A percentile compares a stretch with the other conserved stretches of the same genome.
Conservation (phyloP, 805 yeast species). For the Teunomyces pallodes region DNA sequence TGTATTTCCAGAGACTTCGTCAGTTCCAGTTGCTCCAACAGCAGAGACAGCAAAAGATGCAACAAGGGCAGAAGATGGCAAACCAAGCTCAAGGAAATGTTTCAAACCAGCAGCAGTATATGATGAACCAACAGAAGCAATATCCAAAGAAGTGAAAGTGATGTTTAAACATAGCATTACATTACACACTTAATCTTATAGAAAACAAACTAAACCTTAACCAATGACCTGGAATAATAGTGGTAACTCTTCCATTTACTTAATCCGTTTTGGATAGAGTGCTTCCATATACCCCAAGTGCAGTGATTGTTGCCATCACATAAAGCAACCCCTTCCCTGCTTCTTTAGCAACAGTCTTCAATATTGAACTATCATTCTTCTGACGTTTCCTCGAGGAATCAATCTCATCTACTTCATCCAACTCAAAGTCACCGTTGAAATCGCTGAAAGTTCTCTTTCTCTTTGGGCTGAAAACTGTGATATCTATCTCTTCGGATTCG, state of each 20-base stretch:
- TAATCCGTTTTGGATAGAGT: conserved; percentile 5
- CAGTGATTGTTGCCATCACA: conserved; percentile 29
- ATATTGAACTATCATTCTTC: conserved; percentile 8
- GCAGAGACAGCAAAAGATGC: conserved; percentile 20
- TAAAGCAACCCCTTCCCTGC: conserved; percentile 31
- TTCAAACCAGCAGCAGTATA: conserved; percentile 1
- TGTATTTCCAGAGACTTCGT: conserved; percentile 25
- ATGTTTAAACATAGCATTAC: background rate
- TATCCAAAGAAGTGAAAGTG: background rate
- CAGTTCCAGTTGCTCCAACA: conserved; percentile 26
- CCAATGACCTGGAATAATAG: background rate
- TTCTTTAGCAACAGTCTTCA: conserved; percentile 26
- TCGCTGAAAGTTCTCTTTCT: conserved; percentile 8
- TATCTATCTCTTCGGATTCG: background rate
- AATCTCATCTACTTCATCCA: conserved; percentile 3
- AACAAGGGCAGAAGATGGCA: conserved; percentile 7
- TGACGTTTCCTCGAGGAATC: background rate
- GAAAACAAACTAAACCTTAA: background rate
- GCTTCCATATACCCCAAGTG: conserved; percentile 38
- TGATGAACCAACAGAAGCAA: conserved; percentile 3
- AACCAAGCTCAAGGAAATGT: conserved; percentile 1
- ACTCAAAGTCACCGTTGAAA: conserved; percentile 7
- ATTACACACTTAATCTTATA: background rate
- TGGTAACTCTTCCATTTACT: background rate
- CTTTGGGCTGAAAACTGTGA: background rate